Evolutionary conservation across 2,329 filamentous ascomycete genomes (phyloP).

Genomic region (Ceratocystis harringtonii): DNA sequence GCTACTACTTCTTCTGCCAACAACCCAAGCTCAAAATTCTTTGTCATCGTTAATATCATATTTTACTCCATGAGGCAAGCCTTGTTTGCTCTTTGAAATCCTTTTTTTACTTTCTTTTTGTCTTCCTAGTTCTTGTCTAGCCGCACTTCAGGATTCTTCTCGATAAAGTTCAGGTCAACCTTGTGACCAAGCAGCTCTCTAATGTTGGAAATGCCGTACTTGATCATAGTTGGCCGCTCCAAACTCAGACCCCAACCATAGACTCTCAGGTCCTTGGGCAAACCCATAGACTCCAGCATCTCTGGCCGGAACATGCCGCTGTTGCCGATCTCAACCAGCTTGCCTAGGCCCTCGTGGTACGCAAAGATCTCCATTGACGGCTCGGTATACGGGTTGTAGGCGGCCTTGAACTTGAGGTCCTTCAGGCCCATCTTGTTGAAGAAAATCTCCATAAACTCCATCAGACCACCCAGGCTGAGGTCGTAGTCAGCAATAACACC

Average conservation of each 20-base stretch:
- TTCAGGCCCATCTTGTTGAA: conserved; percentile 89
- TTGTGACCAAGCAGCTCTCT: conserved; percentile 87
- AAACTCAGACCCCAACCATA: conserved; percentile 88
- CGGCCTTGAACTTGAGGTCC: conserved; percentile 83
- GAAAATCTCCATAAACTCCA: conserved; percentile 89
- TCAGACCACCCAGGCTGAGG: conserved; percentile 78
- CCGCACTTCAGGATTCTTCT: conserved; percentile 78
- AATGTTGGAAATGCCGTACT: conserved; percentile 80
- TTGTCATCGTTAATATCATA: neutral
- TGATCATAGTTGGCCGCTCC: conserved; percentile 96
- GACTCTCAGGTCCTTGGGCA: conserved; percentile 80
- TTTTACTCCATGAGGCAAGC: neutral
- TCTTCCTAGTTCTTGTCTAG: conserved; percentile 60
- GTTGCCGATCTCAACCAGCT: conserved; percentile 96
- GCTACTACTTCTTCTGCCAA: neutral
- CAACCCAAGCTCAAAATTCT: neutral
- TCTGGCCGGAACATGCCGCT: conserved; percentile 97
- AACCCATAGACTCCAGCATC: conserved; percentile 88
- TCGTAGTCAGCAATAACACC: conserved; percentile 96
- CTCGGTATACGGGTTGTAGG: conserved; percentile 91
- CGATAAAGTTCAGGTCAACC: conserved; percentile 84
- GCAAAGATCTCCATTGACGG: conserved; percentile 97
- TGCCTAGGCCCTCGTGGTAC: conserved; percentile 75
- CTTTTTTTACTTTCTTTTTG: conserved; percentile 11
- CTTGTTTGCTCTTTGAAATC: neutral